Evolutionary conservation across 768 basidiomycete species (phyloP), one percentile per base, ranked within the genome.

Genomic region (Leccinum broughii): DNA sequence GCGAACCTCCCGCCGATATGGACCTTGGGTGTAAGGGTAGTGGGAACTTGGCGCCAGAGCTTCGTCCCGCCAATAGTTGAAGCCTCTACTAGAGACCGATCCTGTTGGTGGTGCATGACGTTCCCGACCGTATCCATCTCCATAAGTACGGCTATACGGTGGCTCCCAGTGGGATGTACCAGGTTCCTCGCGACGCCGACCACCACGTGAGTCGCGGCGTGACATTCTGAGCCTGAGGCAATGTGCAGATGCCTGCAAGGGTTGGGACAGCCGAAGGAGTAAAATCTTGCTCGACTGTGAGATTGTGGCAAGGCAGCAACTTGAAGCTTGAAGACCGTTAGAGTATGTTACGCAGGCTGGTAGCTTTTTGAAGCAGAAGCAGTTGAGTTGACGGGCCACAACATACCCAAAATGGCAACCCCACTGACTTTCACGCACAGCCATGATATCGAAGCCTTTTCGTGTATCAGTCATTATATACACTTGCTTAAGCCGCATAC

Each of bases 21-120:
- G 28, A 28, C 37, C 60, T 49, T 46, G 58, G 51, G 24, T 3
- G 13, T 41, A 41, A n/a, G 65, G 53, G 24, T 50, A 20, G 53
- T 56, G 28, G 17, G 59, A 57, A 48, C 35, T 51, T 13, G 55
- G 51, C 3, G 15, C 15, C 13, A 26, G 13, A 46, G 49, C 2
- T 26, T 66, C 61, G n/a, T 70, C 70, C 13, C 61, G 57, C 70
- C 70, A 68, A n/a, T 72, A 67, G 39, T 72, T 62, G 58, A 65
- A 68, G 15, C 55, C 51, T 26, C 58, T 55, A 10, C 61, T 53
- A 39, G 49, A 46, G 35, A 4, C 20, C 54, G 34, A 0, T 14
- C 56, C 64, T 8, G 49, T 35, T 10, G 62, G 44, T 22, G 62
- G 64, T 30, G 59, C 7, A 30, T 64, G 62, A 54, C 28, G 62